Evolutionary conservation across 1,284 basidiomycete species (phyloP), one percentile per base, ranked within the genome.

Genomic region (Tylopilus sp.): DNA sequence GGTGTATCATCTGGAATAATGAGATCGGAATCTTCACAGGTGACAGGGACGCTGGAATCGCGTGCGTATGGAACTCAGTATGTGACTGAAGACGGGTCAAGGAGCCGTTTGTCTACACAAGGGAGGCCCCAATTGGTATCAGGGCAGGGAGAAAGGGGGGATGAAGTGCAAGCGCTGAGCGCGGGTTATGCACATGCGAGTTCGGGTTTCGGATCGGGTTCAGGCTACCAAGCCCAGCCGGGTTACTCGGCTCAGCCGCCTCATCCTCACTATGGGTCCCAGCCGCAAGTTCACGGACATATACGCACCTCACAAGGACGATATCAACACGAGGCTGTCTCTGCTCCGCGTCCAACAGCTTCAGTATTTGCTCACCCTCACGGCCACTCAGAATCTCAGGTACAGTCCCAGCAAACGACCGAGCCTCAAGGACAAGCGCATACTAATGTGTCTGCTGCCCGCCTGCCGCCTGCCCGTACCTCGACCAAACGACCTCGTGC

Each of bases 401-500:
- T 25, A 4, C 72, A 53, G 27, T 27, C 57, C 19, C 73, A 41
- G 33, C 31, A 21, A 35, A n/a, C 39, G 25, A 31, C 34, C 6
- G 62, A 57, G 41, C 35, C 64, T 48, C 73, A 57, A 14, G 57
- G 54, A 45, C 72, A 59, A 42, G 27, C 23, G 9, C 69, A n/a
- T 19, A 12, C 45, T 8, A 17, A 21, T 34, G 27, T 12, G 29
- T 50, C 50, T 55, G 27, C 42, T 62, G 29, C 56, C 9, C 69
- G 33, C 37, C 48, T 39, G 9, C 57, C 65, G 3, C 57, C 67
- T 27, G 27, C 6, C 16, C 70, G 69, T 25, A 68, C 69, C 10
- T 70, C 75, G 31, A 57, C 61, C 17, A 77, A 79, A 53, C 70
- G 70, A n/a, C 23, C 62, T 21, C 78, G 79, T 50, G 55, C 62